Percentiles rank a stretch among this genome's conserved stretches.
Evolutionary conservation across 495 filamentous ascomycete genomes (phyloP).

Genomic region (Sporormia fimetaria): DNA sequence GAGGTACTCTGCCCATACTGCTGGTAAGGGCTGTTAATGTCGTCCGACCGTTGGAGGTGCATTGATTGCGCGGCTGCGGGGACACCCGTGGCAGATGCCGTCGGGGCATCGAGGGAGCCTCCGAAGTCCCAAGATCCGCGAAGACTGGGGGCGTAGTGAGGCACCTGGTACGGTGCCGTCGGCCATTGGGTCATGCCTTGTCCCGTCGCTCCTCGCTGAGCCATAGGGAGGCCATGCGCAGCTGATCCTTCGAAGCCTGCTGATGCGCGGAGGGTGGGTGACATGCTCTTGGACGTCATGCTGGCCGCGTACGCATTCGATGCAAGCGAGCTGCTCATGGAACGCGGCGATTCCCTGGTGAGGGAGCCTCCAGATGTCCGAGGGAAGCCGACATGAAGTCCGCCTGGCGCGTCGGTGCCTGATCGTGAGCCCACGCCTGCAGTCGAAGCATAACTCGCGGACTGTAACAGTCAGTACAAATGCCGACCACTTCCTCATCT

Average conservation of each 20-base stretch:
- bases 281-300: conserved; percentile 21
- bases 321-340: conserved; percentile 16
- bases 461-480: too few relatives aligned
- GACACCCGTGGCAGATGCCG: conserved; percentile 18
- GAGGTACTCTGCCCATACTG: conserved; percentile 26
- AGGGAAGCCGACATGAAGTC: conserved; percentile 13
- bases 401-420: conserved; percentile 12
- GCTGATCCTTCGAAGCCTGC: conserved; percentile 25
- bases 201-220: conserved; percentile 12
- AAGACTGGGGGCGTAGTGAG: conserved; percentile 16
- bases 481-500: conserved; percentile 9
- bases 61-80: conserved; percentile 21
- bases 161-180: conserved; percentile 14
- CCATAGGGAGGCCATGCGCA: conserved; percentile 17
- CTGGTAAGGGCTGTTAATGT: conserved; percentile 22
- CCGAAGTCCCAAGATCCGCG: conserved; percentile 23
- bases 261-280: conserved; percentile 21
- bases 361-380: conserved; percentile 6
- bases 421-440: conserved; percentile 33
- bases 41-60: conserved; percentile 23
- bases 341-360: conserved; percentile 21
- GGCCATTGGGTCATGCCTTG: conserved; percentile 25
- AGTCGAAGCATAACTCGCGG: conserved; percentile 34
- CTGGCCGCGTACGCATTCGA: conserved; percentile 18
- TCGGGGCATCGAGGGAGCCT: conserved; percentile 12